Conservation (phyloP, 805 yeast species). For the Sugiyamaella chiloensis region DNA sequence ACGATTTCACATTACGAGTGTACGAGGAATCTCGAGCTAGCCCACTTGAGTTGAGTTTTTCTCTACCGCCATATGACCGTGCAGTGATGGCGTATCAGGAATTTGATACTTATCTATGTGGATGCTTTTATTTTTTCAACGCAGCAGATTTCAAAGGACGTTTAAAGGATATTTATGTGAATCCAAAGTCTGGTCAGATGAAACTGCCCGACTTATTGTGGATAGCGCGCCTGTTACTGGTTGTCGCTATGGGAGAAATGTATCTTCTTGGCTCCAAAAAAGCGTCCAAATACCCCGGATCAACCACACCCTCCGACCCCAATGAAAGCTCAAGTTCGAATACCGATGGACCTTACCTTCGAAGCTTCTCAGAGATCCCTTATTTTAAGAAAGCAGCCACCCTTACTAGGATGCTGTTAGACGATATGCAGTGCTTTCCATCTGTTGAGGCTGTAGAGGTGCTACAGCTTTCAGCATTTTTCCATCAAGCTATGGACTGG, state of each 20-base stretch:
- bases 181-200: neutral
- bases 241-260: conserved; percentile 26
- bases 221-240: conserved; percentile 19
- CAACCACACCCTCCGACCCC: neutral
- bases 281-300: neutral
- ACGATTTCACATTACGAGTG: neutral
- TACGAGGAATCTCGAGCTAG: conserved; percentile 3
- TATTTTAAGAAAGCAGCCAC: conserved; percentile 19
- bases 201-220: conserved; percentile 14
- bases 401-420: conserved; percentile 14
- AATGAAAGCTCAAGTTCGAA: neutral
- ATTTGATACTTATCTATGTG: conserved; percentile 20
- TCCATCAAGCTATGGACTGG: conserved; percentile 22
- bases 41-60: conserved; percentile 11
- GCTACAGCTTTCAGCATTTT: conserved; percentile 21
- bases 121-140: conserved; percentile 26
- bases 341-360: neutral
- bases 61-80: conserved; percentile 19
- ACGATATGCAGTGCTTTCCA: conserved; percentile 17
- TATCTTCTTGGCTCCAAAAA: conserved; percentile 17
- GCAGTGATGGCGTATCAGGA: conserved; percentile 17
- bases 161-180: conserved; percentile 17
- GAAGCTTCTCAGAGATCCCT: conserved; percentile 21
- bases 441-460: conserved; percentile 19
- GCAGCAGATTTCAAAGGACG: conserved; percentile 12